Evolutionary conservation across 192 early-diverging fungal genomes (phyloP), one percentile per base, ranked within the genome.

Genomic region (Podila minutissima): DNA sequence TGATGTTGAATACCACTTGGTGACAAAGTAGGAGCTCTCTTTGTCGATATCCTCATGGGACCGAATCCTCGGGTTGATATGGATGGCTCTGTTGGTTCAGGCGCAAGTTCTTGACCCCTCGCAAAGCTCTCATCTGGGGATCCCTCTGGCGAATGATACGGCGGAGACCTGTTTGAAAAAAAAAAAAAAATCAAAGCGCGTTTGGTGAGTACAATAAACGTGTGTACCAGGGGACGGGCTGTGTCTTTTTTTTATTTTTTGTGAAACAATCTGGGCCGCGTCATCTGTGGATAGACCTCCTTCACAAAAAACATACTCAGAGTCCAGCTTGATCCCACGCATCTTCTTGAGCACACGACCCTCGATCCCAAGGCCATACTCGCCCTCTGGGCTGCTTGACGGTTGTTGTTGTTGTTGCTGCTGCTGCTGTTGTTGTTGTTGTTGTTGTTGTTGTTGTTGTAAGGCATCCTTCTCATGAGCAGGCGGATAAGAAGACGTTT

Each of bases 281-380:
- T 48, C 26, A 66, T 19, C 20, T 22, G 11, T 46, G 8, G 22
- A 41, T 32, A 8, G 29, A 41, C 15, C n/a, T 15, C 22, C 9
- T 19, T 20, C 35, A 8, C 35, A n/a, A 28, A 24, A 20, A 29
- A 38, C 76, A 41, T 73, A 81, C 77, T 72, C 70, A 33, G 77
- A 81, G 24, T 72, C 35, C 20, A 81, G 41, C 55, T 81, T 81
- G 17, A 81, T 81, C 9, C 55, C 41, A 13, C 37, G 61, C 77
- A 81, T 81, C 49, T 64, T 67, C 48, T 66, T 72, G 2, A 81
- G 37, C 26, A 81, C 77, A 15, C 77, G 70, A 0, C 77, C 67
- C 32, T 81, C 77, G n/a, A 81, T 73, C 11, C 41, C 41, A 46
- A 46, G 41, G 8, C 51, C 62, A n/a, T 48, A 19, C 20, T 81